These are phyloP conservation scores for Mycena floridula DNA, from an alignment of 768 basidiomycete species.

Conservation along the genomic window DNA sequence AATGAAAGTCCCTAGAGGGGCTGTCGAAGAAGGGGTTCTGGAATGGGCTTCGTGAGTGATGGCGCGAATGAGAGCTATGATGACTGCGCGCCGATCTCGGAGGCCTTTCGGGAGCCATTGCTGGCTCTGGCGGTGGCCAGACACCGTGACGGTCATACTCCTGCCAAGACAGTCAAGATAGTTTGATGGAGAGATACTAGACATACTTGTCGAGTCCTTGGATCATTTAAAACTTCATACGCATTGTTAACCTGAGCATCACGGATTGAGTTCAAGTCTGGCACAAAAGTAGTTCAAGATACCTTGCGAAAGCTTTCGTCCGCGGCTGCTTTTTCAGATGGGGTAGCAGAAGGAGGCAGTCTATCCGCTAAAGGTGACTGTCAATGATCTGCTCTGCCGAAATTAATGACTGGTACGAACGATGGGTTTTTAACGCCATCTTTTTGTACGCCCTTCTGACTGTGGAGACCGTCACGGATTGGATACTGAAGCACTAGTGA, in stretches of 20 bases:
- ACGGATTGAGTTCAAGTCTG: constrained; percentile 5
- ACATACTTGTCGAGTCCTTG: constrained; percentile 46
- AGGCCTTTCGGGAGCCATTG: constrained; percentile 9
- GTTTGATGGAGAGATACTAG: constrained; percentile 3
- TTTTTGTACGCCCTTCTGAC: constrained; percentile 78
- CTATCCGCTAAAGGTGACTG: too few species aligned
- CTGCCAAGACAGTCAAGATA: constrained; percentile 22
- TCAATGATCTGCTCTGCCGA: too few species aligned
- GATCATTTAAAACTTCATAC: constrained; percentile 67
- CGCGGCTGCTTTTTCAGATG: constrained; percentile 49
- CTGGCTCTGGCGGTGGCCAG: constrained; percentile 60
- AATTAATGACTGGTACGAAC: too few species aligned
- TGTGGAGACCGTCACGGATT: constrained; percentile 17
- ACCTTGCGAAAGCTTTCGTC: constrained; percentile 52
- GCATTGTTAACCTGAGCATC: constrained; percentile 60
- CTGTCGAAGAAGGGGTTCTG: constrained; percentile 35
- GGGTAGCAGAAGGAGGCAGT: constrained; percentile 46
- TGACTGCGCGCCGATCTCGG: neutral
- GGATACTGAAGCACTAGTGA: neutral
- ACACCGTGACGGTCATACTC: constrained; percentile 65
- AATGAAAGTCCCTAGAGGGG: constrained; percentile 33
- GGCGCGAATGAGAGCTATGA: neutral
- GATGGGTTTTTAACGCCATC: too few species aligned
- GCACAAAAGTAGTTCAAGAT: constrained; percentile 2
- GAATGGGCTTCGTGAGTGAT: constrained; percentile 19